Evolutionary conservation across 2,329 filamentous ascomycete species (phyloP).

Genomic region (Stachybotrys chlorohalonatus): DNA sequence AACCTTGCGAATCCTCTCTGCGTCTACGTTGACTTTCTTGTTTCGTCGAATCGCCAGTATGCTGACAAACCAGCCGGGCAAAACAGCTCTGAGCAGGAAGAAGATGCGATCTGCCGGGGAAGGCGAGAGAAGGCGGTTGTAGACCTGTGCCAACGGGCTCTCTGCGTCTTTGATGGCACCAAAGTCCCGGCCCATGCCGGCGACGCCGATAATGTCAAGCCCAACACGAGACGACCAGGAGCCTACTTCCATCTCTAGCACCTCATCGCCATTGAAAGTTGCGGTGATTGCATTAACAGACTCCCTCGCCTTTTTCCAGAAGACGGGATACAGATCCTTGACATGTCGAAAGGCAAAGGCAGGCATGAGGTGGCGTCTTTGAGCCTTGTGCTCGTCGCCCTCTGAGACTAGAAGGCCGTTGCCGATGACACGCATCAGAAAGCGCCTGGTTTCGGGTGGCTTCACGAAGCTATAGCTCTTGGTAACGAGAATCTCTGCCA

Average conservation of each 20-base stretch:
- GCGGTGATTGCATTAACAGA: conserved; percentile 52
- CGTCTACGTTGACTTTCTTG: conserved; percentile 48
- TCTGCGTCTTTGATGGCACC: conserved; percentile 52
- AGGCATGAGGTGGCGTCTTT: conserved; percentile 70
- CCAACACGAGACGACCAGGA: conserved; percentile 59
- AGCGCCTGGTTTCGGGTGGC: conserved; percentile 41
- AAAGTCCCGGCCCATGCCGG: conserved; percentile 65
- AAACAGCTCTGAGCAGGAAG: conserved; percentile 48
- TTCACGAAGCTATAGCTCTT: conserved; percentile 65
- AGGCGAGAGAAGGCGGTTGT: conserved; percentile 46
- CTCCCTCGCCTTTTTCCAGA: conserved; percentile 71
- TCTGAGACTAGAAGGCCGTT: conserved; percentile 71
- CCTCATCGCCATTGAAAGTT: conserved; percentile 18
- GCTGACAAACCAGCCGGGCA: conserved; percentile 53
- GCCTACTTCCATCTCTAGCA: conserved; percentile 44
- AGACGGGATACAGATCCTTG: conserved; percentile 74
- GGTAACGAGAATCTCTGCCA: conserved; percentile 61
- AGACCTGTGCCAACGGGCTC: conserved; percentile 49
- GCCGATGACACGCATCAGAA: conserved; percentile 57
- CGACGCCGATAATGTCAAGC: conserved; percentile 66
- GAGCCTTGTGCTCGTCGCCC: conserved; percentile 80
- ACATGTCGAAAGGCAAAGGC: conserved; percentile 81
- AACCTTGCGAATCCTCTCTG: conserved; percentile 50
- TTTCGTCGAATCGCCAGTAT: conserved; percentile 64
- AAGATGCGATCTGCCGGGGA: conserved; percentile 43